phyloP scores from a whole-genome alignment of 148 eudicot genomes.

The Fagopyrum tataricum region DNA sequence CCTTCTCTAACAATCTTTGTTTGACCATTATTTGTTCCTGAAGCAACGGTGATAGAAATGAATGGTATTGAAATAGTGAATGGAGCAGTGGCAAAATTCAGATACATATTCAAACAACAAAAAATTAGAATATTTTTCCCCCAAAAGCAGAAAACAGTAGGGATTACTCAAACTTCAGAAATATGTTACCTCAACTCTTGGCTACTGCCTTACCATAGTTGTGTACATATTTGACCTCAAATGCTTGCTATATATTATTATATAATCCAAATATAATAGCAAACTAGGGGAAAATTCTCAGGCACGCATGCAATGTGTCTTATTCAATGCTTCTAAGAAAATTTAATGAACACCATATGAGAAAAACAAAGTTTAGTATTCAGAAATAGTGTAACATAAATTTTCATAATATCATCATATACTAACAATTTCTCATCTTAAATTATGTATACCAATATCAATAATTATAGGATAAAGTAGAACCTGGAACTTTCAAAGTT shows the following conservation, averaged over 20 bases:
- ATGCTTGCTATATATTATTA: neutral
- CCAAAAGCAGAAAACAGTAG: neutral
- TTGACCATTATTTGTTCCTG: constrained; percentile 93
- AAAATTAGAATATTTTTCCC: neutral
- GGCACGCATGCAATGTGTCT: neutral
- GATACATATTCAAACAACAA: constrained; percentile 5
- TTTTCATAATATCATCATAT: no score
- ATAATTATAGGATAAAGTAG: constrained; percentile 6
- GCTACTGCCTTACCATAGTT: neutral
- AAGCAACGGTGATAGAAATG: neutral
- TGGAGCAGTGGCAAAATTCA: neutral
- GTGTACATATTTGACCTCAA: neutral
- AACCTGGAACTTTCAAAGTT: constrained; percentile 81
- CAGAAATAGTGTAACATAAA: no score
- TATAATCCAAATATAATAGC: neutral
- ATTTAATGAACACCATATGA: neutral
- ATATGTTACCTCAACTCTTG: neutral
- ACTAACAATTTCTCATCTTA: no score
- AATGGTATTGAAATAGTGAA: neutral
- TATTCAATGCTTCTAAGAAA: neutral
- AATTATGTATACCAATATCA: neutral
- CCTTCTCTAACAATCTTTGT: constrained; percentile 93
- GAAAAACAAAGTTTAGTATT: neutral
- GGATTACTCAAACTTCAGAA: neutral
- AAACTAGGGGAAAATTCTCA: neutral